Conservation (phyloP, 129 eudicot genomes). For the Solidago caesia region DNA sequence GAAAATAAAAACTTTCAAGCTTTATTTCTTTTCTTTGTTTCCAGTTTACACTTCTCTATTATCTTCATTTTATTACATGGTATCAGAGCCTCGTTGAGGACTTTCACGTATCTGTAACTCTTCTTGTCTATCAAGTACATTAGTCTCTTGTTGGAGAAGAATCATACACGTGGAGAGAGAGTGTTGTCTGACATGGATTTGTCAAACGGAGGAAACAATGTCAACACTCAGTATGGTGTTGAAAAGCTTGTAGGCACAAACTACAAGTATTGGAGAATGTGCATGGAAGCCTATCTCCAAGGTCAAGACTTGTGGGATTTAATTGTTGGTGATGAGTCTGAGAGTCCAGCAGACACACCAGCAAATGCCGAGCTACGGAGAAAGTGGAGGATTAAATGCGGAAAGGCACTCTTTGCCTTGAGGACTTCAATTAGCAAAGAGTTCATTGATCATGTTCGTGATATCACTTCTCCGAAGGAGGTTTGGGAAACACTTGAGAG, state of each 20-base stretch:
- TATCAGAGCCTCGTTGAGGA: too few relatives aligned
- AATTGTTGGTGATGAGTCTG: conserved; percentile 4
- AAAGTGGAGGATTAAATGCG: conserved; percentile 25
- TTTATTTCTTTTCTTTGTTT: too few relatives aligned
- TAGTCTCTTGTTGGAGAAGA: too few relatives aligned
- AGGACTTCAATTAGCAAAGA: conserved; percentile 23
- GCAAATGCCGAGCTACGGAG: neutral
- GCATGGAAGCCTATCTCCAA: conserved; percentile 24
- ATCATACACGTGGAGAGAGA: too few relatives aligned
- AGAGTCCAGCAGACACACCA: neutral
- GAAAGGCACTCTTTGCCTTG: conserved; percentile 26
- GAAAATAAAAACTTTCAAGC: too few relatives aligned
- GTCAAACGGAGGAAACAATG: neutral
- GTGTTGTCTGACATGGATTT: too few relatives aligned
- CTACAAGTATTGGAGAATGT: conserved; percentile 21
- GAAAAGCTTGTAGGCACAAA: conserved; percentile 19
- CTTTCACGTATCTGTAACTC: too few relatives aligned
- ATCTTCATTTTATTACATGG: too few relatives aligned
- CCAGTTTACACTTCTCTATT: too few relatives aligned
- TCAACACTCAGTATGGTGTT: neutral
- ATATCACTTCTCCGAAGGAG: neutral
- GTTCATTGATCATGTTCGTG: conserved; percentile 19
- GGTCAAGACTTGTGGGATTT: conserved; percentile 17
- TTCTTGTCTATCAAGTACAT: too few relatives aligned
- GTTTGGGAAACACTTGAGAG: conserved; percentile 16